Percentiles rank a stretch among this genome's conserved stretches.
Evolutionary conservation across 768 basidiomycete genomes (phyloP).

Genomic region (Phanerochaete carnosa): DNA sequence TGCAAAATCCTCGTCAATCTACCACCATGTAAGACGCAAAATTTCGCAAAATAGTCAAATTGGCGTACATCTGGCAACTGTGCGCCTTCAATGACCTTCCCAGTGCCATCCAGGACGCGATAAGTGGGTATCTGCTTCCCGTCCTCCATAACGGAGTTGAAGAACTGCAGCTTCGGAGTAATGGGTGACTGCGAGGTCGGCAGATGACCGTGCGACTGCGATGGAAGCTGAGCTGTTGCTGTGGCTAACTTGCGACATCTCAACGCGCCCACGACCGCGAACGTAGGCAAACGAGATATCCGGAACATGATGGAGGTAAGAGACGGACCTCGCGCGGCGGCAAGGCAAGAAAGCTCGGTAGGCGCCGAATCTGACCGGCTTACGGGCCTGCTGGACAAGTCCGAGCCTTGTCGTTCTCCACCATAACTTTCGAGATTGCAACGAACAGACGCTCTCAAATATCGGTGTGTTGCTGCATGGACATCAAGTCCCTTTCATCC

Average conservation of each 20-base stretch:
- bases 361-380: background rate
- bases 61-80: slow-evolving; percentile 66
- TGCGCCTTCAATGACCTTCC: slow-evolving; percentile 69
- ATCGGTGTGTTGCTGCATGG: slow-evolving; percentile 5
- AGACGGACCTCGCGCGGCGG: background rate
- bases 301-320: slow-evolving; percentile 21
- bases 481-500: background rate
- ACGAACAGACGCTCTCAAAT: background rate
- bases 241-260: slow-evolving; percentile 4
- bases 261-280: background rate
- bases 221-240: slow-evolving; percentile 14
- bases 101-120: slow-evolving; percentile 79
- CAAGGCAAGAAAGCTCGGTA: background rate
- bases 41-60: background rate
- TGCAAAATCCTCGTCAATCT: slow-evolving; percentile 60
- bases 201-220: slow-evolving; percentile 30
- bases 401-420: background rate
- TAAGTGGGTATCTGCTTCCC: slow-evolving; percentile 78
- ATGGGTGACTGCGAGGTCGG: slow-evolving; percentile 56
- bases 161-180: slow-evolving; percentile 67
- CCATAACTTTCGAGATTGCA: background rate
- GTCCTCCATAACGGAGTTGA: slow-evolving; percentile 69
- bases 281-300: slow-evolving; percentile 8
- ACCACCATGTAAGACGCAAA: slow-evolving; percentile 9
- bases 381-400: background rate